phyloP scores from a whole-genome alignment of 495 filamentous ascomycete genomes.

The Acidiella bohemica region DNA sequence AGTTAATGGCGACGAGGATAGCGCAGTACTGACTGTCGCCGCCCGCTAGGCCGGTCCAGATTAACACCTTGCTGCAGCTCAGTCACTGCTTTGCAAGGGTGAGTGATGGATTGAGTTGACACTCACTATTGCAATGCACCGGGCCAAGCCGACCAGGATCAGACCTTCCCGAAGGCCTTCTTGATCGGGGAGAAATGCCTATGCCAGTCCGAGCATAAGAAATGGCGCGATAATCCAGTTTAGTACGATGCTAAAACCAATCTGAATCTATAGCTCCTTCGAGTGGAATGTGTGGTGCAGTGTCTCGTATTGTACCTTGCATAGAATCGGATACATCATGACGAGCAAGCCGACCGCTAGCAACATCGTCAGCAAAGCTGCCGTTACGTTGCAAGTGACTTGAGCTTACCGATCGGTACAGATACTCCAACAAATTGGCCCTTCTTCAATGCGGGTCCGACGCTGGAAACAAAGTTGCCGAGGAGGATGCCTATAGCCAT shows the following conservation, averaged over 20 bases:
- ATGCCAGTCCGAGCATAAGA: conserved; percentile 66
- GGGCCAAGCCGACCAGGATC: conserved; percentile 62
- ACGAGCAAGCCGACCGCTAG: conserved; percentile 58
- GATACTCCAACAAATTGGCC: conserved; percentile 60
- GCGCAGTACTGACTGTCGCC: conserved; percentile 78
- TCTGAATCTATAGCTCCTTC: conserved; percentile 57
- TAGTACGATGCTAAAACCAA: conserved; percentile 58
- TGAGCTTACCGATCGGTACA: not conserved
- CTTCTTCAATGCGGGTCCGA: conserved; percentile 46
- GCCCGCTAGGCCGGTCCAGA: conserved; percentile 65
- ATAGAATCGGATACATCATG: conserved; percentile 88
- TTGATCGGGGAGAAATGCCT: conserved; percentile 71
- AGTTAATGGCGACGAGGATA: conserved; percentile 80
- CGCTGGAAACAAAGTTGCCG: conserved; percentile 56
- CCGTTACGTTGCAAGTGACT: not conserved
- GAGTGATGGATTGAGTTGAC: not conserved
- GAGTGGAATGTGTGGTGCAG: conserved; percentile 53
- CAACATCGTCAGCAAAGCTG: not conserved
- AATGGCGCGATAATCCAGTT: conserved; percentile 81
- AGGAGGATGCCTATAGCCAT: conserved; percentile 64
- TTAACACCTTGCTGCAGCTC: conserved; percentile 28
- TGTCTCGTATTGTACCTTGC: conserved; percentile 71
- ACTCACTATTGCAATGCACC: conserved; percentile 75
- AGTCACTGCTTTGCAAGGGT: not conserved
- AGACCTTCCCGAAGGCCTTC: conserved; percentile 52